phyloP scores from a whole-genome alignment of 2,329 filamentous ascomycete genomes.

The Penicillium sp. region DNA sequence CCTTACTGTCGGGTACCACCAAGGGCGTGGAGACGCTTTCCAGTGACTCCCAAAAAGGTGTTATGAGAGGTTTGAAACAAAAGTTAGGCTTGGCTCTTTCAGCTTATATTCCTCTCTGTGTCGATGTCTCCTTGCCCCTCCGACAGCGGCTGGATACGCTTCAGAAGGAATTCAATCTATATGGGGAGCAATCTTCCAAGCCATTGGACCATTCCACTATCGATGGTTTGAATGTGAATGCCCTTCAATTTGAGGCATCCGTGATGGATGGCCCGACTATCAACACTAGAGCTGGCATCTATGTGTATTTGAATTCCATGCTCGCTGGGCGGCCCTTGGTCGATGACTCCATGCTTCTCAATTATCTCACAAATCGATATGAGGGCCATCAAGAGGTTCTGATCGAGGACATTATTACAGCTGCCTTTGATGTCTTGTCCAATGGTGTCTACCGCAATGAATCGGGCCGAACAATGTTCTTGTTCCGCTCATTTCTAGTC shows the following conservation, averaged over 20 bases:
- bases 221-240: conserved; percentile 44
- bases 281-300: conserved; percentile 79
- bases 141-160: conserved; percentile 40
- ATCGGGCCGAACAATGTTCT: conserved; percentile 60
- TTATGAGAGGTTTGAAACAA: conserved; percentile 32
- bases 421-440: conserved; percentile 85
- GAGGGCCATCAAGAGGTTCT: conserved; percentile 77
- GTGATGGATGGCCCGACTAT: conserved; percentile 67
- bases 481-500: conserved; percentile 84
- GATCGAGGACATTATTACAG: conserved; percentile 79
- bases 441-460: conserved; percentile 78
- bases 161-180: conserved; percentile 45
- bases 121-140: conserved; percentile 39
- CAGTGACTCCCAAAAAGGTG: conserved; percentile 19
- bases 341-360: conserved; percentile 76
- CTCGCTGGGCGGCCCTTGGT: conserved; percentile 78
- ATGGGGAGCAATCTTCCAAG: conserved; percentile 43
- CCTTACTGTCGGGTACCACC: conserved; percentile 37
- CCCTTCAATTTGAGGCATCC: conserved; percentile 54
- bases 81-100: conserved; percentile 41
- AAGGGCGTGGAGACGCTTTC: conserved; percentile 40
- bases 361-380: conserved; percentile 81
- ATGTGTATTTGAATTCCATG: conserved; percentile 79
- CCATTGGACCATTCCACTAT: conserved; percentile 45
- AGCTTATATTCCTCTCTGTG: conserved; percentile 42